phyloP scores from a whole-genome alignment of 495 filamentous ascomycete species.

The Jackrogersella minutella region DNA sequence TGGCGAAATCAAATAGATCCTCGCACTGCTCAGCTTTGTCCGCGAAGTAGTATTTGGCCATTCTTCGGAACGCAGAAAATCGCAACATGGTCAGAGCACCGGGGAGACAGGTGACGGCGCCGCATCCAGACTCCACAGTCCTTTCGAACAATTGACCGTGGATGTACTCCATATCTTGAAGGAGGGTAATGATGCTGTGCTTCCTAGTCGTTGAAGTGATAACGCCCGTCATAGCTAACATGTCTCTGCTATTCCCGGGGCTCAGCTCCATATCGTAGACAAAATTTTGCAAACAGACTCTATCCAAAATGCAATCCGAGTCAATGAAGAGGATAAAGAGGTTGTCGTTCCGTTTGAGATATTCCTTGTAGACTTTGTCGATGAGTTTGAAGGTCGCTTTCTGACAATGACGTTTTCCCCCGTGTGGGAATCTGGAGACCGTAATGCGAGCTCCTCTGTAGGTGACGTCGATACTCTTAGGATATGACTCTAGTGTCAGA shows the following conservation, averaged over 20 bases:
- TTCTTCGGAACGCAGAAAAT: slow-evolving; percentile 94
- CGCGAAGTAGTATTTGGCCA: slow-evolving; percentile 99
- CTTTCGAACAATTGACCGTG: slow-evolving; percentile 98
- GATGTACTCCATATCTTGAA: slow-evolving; percentile 98
- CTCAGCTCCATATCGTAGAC: slow-evolving; percentile 99
- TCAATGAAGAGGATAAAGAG: slow-evolving; percentile 98
- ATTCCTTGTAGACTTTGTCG: slow-evolving; percentile 90
- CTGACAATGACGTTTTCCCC: slow-evolving; percentile 93
- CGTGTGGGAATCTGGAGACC: slow-evolving; percentile 91
- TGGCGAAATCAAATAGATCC: slow-evolving; percentile 95
- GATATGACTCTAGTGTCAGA: slow-evolving; percentile 76
- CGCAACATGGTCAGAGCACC: slow-evolving; percentile 94
- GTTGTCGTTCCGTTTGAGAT: slow-evolving; percentile 87
- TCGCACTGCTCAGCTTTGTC: slow-evolving; percentile 97
- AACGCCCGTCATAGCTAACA: slow-evolving; percentile 98
- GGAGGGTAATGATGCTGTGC: slow-evolving; percentile 85
- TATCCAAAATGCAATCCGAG: slow-evolving; percentile 95
- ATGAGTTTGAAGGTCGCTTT: slow-evolving; percentile 95
- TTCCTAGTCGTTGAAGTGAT: slow-evolving; percentile 95
- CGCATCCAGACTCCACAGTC: slow-evolving; percentile 94
- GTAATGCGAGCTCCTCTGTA: slow-evolving; percentile 87
- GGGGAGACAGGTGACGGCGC: slow-evolving; percentile 93
- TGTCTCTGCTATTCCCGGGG: slow-evolving; percentile 89
- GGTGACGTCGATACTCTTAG: slow-evolving; percentile 87
- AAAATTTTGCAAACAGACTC: slow-evolving; percentile 94